These are phyloP conservation scores for Microdochium paspali DNA, from an alignment of 2,329 filamentous ascomycete genomes.

Conservation along the genomic window DNA sequence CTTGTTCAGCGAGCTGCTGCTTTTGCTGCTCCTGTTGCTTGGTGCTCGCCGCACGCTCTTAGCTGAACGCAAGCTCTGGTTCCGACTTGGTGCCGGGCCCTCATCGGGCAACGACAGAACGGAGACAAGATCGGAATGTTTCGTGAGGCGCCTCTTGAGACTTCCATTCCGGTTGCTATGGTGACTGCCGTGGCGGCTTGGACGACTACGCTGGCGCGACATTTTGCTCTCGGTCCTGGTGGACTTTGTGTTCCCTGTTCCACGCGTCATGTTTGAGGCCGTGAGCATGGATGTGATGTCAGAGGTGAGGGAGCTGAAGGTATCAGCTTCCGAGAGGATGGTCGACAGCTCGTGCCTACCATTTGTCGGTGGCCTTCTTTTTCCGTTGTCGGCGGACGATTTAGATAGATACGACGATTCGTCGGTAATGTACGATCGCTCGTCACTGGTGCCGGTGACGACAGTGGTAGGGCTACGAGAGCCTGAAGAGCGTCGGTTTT, in stretches of 20 bases:
- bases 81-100: slow-evolving; percentile 43
- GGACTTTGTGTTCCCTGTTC: slow-evolving; percentile 35
- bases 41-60: slow-evolving; percentile 70
- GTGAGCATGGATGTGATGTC: slow-evolving; percentile 41
- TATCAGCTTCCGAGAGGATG: slow-evolving; percentile 40
- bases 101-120: slow-evolving; percentile 69
- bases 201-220: slow-evolving; percentile 35
- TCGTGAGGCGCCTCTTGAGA: slow-evolving; percentile 71
- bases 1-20: slow-evolving; percentile 62
- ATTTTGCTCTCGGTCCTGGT: slow-evolving; percentile 32
- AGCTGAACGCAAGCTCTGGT: slow-evolving; percentile 63
- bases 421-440: slow-evolving; percentile 17
- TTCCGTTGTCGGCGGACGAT: slow-evolving; percentile 7
- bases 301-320: slow-evolving; percentile 33
- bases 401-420: slow-evolving; percentile 13
- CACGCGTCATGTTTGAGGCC: slow-evolving; percentile 43
- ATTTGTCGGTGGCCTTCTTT: slow-evolving; percentile 38
- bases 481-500: slow-evolving; percentile 13
- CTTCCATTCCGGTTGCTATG: no score
- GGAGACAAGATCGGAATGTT: slow-evolving; percentile 88
- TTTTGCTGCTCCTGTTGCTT: slow-evolving; percentile 52
- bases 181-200: no score
- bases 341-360: slow-evolving; percentile 48
- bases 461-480: slow-evolving; percentile 21
- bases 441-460: slow-evolving; percentile 19